Evolutionary conservation across 2,329 filamentous ascomycete genomes (phyloP).

Genomic region (Blastomyces parvus): DNA sequence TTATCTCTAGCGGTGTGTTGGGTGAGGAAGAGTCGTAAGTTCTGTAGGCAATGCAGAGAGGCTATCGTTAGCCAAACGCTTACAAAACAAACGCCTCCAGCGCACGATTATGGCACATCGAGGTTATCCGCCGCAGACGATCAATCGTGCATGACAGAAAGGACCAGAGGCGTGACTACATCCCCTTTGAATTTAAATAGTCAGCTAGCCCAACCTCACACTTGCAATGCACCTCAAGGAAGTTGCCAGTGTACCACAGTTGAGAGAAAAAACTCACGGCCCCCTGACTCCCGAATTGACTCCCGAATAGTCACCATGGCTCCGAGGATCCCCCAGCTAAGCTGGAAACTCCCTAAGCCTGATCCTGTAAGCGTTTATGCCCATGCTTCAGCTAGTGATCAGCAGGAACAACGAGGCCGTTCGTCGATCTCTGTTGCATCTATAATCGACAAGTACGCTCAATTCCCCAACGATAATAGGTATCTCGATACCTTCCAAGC

Average conservation of each 20-base stretch:
- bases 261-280: background rate
- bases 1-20: background rate
- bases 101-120: background rate
- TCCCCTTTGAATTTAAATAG: background rate
- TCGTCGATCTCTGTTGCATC: background rate
- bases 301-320: background rate
- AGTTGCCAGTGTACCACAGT: background rate
- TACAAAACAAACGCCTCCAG: background rate
- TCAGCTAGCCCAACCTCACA: background rate
- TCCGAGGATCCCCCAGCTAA: background rate
- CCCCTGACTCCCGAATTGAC: background rate
- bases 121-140: background rate
- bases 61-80: background rate
- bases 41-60: background rate
- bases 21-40: background rate
- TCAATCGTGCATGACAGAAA: background rate
- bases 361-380: background rate
- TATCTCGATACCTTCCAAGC: background rate
- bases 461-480: background rate
- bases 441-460: slow-evolving; percentile 3
- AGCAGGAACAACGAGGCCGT: background rate
- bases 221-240: background rate
- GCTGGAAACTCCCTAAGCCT: background rate
- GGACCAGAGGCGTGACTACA: background rate
- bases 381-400: background rate